Percentiles rank a stretch among this genome's conserved stretches.
Evolutionary conservation across 257 asterid species (phyloP).

Genomic region (Nicotiana benthamiana): DNA sequence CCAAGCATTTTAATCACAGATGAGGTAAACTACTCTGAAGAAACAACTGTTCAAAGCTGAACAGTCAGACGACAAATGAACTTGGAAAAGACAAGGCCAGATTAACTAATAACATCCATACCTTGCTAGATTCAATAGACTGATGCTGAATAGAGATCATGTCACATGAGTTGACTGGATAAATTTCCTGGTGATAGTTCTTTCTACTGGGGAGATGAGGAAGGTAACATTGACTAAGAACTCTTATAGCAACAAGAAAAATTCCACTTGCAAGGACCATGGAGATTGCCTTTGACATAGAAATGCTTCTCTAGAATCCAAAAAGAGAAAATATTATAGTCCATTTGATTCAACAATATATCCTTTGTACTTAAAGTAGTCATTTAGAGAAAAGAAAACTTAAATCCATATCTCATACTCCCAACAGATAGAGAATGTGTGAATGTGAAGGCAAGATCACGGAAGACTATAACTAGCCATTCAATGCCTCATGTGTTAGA

Average conservation of each 20-base stretch:
- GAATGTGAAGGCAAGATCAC: neutral
- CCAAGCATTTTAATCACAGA: neutral
- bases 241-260: slow-evolving; percentile 46
- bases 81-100: neutral
- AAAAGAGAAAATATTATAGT: slow-evolving; percentile 5
- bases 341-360: neutral
- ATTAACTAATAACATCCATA: slow-evolving; percentile 19
- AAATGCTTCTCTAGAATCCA: slow-evolving; percentile 46
- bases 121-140: slow-evolving; percentile 45
- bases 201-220: slow-evolving; percentile 40
- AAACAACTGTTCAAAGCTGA: neutral
- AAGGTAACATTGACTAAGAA: slow-evolving; percentile 38
- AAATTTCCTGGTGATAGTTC: slow-evolving; percentile 22
- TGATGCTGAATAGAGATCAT: slow-evolving; percentile 23
- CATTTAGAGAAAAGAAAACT: neutral
- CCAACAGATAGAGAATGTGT: neutral
- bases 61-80: neutral
- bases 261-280: slow-evolving; percentile 51
- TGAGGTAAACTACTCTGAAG: neutral
- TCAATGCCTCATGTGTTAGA: neutral
- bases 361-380: neutral
- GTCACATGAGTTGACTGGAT: slow-evolving; percentile 29
- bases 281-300: slow-evolving; percentile 45
- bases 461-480: neutral
- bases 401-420: neutral